Evolutionary conservation across 306 rosid genomes (phyloP), one percentile per base, ranked within the genome.

Genomic region (Arachis hypogaea): DNA sequence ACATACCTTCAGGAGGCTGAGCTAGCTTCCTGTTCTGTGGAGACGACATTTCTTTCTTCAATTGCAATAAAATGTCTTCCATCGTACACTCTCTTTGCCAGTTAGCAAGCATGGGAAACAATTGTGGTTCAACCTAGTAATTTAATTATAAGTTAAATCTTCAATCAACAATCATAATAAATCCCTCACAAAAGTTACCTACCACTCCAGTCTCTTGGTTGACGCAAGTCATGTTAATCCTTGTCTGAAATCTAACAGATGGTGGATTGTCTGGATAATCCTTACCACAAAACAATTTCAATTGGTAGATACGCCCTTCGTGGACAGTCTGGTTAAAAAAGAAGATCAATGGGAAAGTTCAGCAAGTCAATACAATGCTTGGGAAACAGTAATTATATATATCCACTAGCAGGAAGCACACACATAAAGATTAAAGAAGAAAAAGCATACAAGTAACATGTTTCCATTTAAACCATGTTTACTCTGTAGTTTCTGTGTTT

Each of bases 241-340:
- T 89, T 71, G 96, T 84, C 82, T 92, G 99, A 83, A 94, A 92
- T 84, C 92, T 92, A 62, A 92, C 99, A 44, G 93, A 83, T 75
- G 99, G 99, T 43, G 97, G 96, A 55, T 87, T 88, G 63, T 88
- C 97, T 1, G 97, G 99, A 82, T 94, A 94, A 69, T 92, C 97
- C 85, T 88, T 83, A 64, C 97, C 93, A 29, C 99, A 94, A 72
- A 89, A 92, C 78, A 94, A 87, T 68, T 92, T 94, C 88, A 92
- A 84, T 77, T 94, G 99, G 85, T 88, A 87, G 78, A 92, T 94
- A 69, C 93, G 84, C 59, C 97, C 99, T 84, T 94, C 99, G 69
- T 94, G 99, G 70, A 94, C 90, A 76, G 97, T 89, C 99, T 94
- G 81, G 75, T 45, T 76, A 77, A 52, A 72, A 61, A 79, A 79